Percentiles rank a stretch among this genome's conserved stretches.
Conservation (phyloP, 2,329 filamentous ascomycete species). For the Xylaria sp. region DNA sequence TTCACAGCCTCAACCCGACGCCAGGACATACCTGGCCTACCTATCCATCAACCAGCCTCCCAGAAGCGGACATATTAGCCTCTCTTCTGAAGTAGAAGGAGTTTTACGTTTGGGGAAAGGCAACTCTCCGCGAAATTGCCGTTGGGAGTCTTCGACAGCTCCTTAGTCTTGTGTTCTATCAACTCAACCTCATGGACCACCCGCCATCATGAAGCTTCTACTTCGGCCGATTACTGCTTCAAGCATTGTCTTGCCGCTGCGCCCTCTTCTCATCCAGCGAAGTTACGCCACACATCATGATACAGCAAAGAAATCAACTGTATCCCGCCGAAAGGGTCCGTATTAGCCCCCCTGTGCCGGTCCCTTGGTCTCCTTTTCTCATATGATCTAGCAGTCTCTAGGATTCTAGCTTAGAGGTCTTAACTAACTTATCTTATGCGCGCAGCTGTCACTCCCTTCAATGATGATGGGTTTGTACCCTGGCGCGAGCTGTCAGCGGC, state of each 20-base stretch:
- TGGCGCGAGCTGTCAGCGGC: conserved; percentile 79
- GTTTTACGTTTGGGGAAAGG: neutral
- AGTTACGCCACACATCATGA: conserved; percentile 69
- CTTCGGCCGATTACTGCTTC: conserved; percentile 52
- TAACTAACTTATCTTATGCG: neutral
- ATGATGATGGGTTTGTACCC: conserved; percentile 82
- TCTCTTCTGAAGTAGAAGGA: neutral
- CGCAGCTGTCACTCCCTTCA: conserved; percentile 79
- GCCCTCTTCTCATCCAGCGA: conserved; percentile 55
- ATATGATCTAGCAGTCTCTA: neutral
- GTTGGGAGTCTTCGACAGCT: conserved; percentile 11
- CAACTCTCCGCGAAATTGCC: neutral
- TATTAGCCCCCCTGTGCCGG: neutral
- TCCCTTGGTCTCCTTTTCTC: conserved; percentile 6
- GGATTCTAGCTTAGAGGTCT: neutral
- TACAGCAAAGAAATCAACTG: conserved; percentile 49
- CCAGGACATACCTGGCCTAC: neutral
- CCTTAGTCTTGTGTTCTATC: conserved; percentile 31
- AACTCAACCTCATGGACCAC: conserved; percentile 45
- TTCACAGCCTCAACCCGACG: conserved; percentile 37
- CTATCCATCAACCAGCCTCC: conserved; percentile 1
- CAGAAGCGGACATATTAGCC: neutral
- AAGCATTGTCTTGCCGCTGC: conserved; percentile 48
- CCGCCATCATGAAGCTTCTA: conserved; percentile 60
- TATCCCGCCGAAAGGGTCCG: conserved; percentile 64